Conservation (phyloP, 768 basidiomycete genomes). For the Candolleomyces aberdarensis region DNA sequence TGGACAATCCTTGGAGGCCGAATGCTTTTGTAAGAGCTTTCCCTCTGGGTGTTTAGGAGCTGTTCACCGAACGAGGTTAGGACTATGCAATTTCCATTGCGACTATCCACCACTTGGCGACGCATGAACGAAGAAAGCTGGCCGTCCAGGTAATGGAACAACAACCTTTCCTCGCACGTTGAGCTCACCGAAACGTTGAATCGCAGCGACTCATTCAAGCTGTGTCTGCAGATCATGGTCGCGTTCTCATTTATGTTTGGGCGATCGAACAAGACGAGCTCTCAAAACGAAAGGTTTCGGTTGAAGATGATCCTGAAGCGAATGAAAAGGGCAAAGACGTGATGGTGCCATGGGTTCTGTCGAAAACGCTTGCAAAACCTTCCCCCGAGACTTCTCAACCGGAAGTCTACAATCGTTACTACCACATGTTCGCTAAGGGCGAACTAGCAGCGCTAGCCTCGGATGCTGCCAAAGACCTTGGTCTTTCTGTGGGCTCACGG, state of each 20-base stretch:
- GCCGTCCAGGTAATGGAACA: constrained; percentile 65
- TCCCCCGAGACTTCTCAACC: constrained; percentile 6
- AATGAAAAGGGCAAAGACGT: constrained; percentile 66
- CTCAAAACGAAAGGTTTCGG: constrained; percentile 69
- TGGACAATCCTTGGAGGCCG: constrained; percentile 70
- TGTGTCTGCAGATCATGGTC: constrained; percentile 67
- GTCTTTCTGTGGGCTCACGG: constrained; percentile 44
- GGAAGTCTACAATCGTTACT: constrained; percentile 74
- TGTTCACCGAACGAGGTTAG: constrained; percentile 35
- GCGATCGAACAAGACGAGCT: constrained; percentile 88
- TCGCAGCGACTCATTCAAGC: constrained; percentile 45
- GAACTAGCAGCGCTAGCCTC: constrained; percentile 66
- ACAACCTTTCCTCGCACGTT: background rate
- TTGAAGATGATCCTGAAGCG: constrained; percentile 18
- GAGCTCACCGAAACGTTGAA: background rate
- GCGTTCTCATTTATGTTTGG: constrained; percentile 94
- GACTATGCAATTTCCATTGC: constrained; percentile 97
- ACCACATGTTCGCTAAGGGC: constrained; percentile 88
- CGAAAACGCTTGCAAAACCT: constrained; percentile 28
- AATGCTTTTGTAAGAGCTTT: constrained; percentile 66
- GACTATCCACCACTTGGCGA: constrained; percentile 94
- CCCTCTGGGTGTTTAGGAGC: background rate
- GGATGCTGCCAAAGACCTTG: constrained; percentile 60
- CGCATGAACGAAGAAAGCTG: constrained; percentile 61
- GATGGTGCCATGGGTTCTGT: constrained; percentile 84